Base-by-base conservation (phyloP, 352 stramenopile genomes). In the Thalassiosira ordinaria region DNA sequence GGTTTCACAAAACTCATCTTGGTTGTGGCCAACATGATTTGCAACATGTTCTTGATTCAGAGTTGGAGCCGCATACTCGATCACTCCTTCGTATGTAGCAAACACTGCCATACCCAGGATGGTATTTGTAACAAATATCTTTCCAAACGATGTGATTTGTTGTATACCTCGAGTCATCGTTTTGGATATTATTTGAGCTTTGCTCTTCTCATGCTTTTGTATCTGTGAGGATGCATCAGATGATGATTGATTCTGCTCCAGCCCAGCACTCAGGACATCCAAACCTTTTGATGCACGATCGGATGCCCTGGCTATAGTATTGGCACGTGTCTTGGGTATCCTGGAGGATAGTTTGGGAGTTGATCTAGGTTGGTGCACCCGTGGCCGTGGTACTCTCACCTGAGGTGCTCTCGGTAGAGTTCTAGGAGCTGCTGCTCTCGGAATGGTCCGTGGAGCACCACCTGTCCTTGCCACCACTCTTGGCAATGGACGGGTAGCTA, bases 81-180 rank as follows among this genome's bases (percentile, higher is more conserved):
- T 65, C 31, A 77, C 51, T 26, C 66, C 69, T 57, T 86, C 79
- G 26, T 86, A 86, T 0, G 74, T 78, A 26, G 60, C 59, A 69
- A 78, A 86, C 13, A 84, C 73, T 13, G 74, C 79, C 66, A 84
- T 80, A 16, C 79, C 79, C 33, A 86, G 44, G 13, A 84, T 39
- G 4, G 79, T 74, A 62, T 86, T 86, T 13, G 64, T 69, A 2
- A 72, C 35, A 52, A 86, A 86, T 26, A 51, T 60, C 52, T 46
- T 66, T 18, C 41, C 22, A 59, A 83, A 74, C 11, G 72, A 47
- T 29, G 61, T 18, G 13, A 76, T 20, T 72, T 67, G 74, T 31
- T 31, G 41, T 14, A 75, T 59, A 20, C 53, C 57, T 44, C 6
- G 63, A 20, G 37, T 46, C 20, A 24, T 66, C 33, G 47, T 60